Conservation (phyloP, 441 rosid genomes). For the Biscutella laevigata region DNA sequence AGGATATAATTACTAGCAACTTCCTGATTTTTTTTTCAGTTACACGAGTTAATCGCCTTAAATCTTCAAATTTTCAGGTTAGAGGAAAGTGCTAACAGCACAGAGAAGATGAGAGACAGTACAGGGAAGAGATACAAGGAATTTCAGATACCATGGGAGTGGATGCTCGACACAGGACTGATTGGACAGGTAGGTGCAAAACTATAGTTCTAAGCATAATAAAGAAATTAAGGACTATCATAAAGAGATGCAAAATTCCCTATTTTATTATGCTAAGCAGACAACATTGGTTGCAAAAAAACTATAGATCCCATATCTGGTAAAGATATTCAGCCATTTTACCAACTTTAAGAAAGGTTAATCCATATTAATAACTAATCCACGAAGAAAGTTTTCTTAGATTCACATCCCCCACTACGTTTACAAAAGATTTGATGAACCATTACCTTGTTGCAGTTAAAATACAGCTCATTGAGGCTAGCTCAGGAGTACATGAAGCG, state of each 20-base stretch:
- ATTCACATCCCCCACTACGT: not conserved
- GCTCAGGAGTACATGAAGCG: conserved; percentile 51
- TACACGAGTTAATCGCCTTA: conserved; percentile 18
- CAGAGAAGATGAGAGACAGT: conserved; percentile 47
- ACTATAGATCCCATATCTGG: not conserved
- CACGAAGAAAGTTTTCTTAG: not conserved
- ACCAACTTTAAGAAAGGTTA: not conserved
- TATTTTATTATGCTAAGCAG: not conserved
- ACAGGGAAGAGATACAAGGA: conserved; percentile 50
- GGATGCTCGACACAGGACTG: conserved; percentile 62
- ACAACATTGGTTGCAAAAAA: not conserved
- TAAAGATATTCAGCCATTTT: not conserved
- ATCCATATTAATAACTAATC: not conserved
- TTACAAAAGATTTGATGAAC: not conserved
- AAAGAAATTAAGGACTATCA: not conserved
- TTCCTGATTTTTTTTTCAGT: not conserved
- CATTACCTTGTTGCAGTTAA: conserved; percentile 35
- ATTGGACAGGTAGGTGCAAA: conserved; percentile 68
- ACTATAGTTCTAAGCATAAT: no score
- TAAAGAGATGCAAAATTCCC: not conserved
- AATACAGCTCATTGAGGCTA: conserved; percentile 42
- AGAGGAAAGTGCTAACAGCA: conserved; percentile 44
- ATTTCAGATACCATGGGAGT: conserved; percentile 61
- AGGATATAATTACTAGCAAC: conserved; percentile 19
- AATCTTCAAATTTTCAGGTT: conserved; percentile 33